phyloP scores from a whole-genome alignment of 163 green algal species.

The Scenedesmus sp. region DNA sequence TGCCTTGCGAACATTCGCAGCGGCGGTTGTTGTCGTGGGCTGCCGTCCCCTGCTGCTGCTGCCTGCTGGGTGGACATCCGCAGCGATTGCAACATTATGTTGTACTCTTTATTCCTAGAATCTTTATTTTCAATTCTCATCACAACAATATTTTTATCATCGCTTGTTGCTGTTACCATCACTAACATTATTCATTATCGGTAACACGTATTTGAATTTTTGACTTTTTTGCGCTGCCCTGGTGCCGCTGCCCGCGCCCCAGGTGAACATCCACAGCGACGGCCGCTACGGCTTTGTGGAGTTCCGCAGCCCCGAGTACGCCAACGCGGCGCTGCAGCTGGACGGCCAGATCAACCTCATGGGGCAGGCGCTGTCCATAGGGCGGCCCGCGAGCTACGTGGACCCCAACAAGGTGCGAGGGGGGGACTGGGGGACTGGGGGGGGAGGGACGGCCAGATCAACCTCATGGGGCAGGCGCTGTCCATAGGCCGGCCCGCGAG shows the following conservation, averaged over 20 bases:
- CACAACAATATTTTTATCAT: no score
- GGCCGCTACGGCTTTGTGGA: conserved; percentile 92
- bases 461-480: conserved; percentile 86
- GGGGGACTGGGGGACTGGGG: no score
- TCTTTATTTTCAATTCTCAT: no score
- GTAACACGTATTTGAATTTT: no score
- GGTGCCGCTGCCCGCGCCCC: neutral
- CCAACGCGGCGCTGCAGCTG: conserved; percentile 85
- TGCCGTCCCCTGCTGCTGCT: no score
- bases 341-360: conserved; percentile 86
- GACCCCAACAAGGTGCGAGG: conserved; percentile 81
- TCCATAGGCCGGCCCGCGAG: conserved; percentile 85
- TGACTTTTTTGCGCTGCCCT: no score
- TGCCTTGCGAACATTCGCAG: neutral
- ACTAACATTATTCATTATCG: no score
- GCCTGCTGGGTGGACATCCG: conserved; percentile 65
- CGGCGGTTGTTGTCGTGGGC: no score
- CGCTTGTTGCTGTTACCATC: no score
- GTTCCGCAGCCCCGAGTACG: conserved; percentile 90
- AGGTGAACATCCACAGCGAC: conserved; percentile 63
- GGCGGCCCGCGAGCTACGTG: conserved; percentile 88
- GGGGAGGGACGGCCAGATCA: conserved; percentile 83
- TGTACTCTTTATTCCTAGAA: no score
- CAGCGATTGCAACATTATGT: conserved; percentile 83
- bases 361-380: conserved; percentile 85